These are phyloP conservation scores for Larix kaempferi DNA, from an alignment of 75 land plant genomes.

Conservation along the genomic window DNA sequence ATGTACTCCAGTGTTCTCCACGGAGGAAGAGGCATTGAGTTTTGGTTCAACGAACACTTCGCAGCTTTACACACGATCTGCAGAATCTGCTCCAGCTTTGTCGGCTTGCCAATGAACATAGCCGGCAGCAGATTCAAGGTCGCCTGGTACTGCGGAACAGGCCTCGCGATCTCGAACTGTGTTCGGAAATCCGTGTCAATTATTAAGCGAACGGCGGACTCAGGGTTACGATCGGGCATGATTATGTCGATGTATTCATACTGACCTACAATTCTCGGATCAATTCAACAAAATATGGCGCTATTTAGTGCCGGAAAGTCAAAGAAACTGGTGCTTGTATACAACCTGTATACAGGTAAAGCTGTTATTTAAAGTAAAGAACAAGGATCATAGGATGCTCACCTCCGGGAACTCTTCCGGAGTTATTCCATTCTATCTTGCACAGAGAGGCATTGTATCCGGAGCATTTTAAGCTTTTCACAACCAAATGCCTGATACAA, in stretches of 20 bases:
- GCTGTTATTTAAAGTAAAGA: background rate
- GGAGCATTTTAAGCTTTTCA: slow-evolving; percentile 43
- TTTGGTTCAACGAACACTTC: slow-evolving; percentile 69
- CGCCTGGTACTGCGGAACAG: slow-evolving; percentile 61
- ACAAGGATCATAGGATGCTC: background rate
- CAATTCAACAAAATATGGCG: background rate
- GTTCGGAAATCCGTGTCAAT: slow-evolving; percentile 80
- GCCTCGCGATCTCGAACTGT: slow-evolving; percentile 71
- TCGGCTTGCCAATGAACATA: slow-evolving; percentile 50
- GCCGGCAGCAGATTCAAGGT: slow-evolving; percentile 70
- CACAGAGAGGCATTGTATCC: slow-evolving; percentile 89
- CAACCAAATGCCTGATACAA: slow-evolving; percentile 49
- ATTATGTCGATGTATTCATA: slow-evolving; percentile 82
- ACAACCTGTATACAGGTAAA: background rate
- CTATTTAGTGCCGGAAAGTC: too few species aligned
- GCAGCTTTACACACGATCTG: slow-evolving; percentile 83
- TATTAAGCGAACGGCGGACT: slow-evolving; percentile 55
- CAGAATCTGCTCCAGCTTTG: slow-evolving; percentile 58
- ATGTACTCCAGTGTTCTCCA: slow-evolving; percentile 87
- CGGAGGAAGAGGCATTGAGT: slow-evolving; percentile 89
- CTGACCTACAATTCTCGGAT: slow-evolving; percentile 44
- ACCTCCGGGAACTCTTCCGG: slow-evolving; percentile 86
- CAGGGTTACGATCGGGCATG: slow-evolving; percentile 18
- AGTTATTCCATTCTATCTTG: slow-evolving; percentile 56
- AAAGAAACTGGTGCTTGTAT: too few species aligned